Conservation (phyloP, 352 stramenopile species). For the Phytophthora parvispora region DNA sequence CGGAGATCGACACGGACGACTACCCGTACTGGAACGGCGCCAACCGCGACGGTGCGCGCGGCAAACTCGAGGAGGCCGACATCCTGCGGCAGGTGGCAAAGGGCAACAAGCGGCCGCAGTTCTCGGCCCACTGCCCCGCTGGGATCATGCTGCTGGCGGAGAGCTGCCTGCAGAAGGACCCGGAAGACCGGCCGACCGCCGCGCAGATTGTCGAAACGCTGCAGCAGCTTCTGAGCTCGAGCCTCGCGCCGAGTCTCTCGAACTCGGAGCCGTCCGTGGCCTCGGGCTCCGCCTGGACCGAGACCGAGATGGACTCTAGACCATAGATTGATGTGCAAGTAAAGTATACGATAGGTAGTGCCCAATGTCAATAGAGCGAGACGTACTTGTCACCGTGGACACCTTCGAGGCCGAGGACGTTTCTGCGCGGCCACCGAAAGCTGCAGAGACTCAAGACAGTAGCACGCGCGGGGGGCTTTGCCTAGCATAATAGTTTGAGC, state of each 20-base stretch:
- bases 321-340: conserved; percentile 1
- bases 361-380: conserved; percentile 1
- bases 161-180: conserved; percentile 45
- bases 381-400: neutral
- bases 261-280: conserved; percentile 27
- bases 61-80: conserved; percentile 45
- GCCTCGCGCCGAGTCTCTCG: conserved; percentile 13
- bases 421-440: neutral
- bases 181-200: conserved; percentile 39
- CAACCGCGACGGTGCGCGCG: conserved; percentile 23
- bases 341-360: neutral
- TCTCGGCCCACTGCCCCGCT: conserved; percentile 39
- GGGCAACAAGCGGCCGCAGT: conserved; percentile 39
- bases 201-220: conserved; percentile 38
- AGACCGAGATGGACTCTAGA: conserved; percentile 12
- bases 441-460: conserved; percentile 16
- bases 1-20: conserved; percentile 53
- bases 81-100: conserved; percentile 43
- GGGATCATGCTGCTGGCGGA: conserved; percentile 46
- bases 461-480: neutral
- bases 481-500: neutral
- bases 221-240: conserved; percentile 28
- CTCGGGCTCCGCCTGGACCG: conserved; percentile 26
- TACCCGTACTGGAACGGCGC: conserved; percentile 48
- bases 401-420: no score